Evolutionary conservation across 352 stramenopile genomes (phyloP), one percentile per base, ranked within the genome.

Genomic region (Peronospora destructor): DNA sequence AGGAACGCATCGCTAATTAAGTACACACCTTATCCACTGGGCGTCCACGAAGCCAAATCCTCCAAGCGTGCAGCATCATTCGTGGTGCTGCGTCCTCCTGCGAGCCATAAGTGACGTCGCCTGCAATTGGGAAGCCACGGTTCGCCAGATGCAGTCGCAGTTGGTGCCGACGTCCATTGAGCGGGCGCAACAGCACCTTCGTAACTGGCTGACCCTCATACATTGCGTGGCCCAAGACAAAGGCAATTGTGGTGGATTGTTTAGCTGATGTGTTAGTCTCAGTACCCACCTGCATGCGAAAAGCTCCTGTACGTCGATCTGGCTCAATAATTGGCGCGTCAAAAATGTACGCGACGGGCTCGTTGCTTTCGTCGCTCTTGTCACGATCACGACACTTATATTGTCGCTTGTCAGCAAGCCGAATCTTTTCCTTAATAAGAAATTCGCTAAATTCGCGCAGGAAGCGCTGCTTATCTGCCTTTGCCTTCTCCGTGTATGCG

Each of bases 51-150:
- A 91, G 66, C 74, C 80, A 87, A 34, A 91, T 78, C 33, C 74
- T 75, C 81, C 81, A 91, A 16, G 81, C 81, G 45, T 91, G 81
- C 13, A 91, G 47, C 81, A 91, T 89, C 77, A 91, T 91, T n/a
- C 81, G 76, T 13, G 73, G 68, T 14, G 81, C 75, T 11, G 71
- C 57, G 26, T 89, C 77, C 5, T 82, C 59, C 12, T 76, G 50
- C 11, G 61, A 68, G 9, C 71, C 77, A 23, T 91, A 91, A 9
- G 81, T 91, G 19, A 79, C 81, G 37, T 91, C 81, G 14, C 81
- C 81, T 0, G 80, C 52, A 13, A 91, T 91, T 13, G 81, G 81
- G 39, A 84, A 89, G 6, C 77, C 77, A 43, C 86, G 65, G 42
- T 89, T 74, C 3, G 74, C 66, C 9, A 88, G 52, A 21, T 95